Evolutionary conservation across 768 basidiomycete genomes (phyloP), one percentile per base, ranked within the genome.

Genomic region (Agaricus sinodeliciosus): DNA sequence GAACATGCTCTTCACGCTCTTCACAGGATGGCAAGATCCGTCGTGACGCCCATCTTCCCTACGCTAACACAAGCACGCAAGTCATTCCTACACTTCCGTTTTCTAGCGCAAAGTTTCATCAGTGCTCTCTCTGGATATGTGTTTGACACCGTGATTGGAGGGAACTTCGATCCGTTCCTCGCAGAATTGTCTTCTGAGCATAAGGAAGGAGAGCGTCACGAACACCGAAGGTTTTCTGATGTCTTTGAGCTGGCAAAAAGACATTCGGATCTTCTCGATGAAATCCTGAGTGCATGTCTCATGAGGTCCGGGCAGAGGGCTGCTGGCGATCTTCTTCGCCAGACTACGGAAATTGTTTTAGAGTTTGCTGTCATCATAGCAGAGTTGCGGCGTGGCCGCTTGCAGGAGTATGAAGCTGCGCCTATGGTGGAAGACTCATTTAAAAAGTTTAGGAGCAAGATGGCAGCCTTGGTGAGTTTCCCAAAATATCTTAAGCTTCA

Each of bases 71-170:
- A 74, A 31, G 74, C 80, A 41, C 76, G 78, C 51, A 76, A 72
- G 57, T 66, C 78, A 9, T 69, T 90, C 3, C 69, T 84, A 7
- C 79, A 82, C 57, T 84, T 92, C 59, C 81, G 90, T 42, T 92
- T 91, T 61, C 71, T 81, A 37, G 80, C 82, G 1, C 82, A 89
- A 22, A 72, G 81, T 4, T 91, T 94, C 68, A 71, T 92, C 36
- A 72, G 70, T 15, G 74, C 71, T n/a, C 71, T 94, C 27, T 79
- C 80, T 3, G 69, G 77, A 31, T 92, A 94, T 58, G 72, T 91
- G 18, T 84, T 85, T 50, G 89, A 92, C 64, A 80, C 79, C n/a
- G 92, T 82, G 2, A 90, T 95, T 53, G 78, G 82, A 11, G 81
- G 80, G 26, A 85, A 88, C 61, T 87, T 90, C 58, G 81, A 84